Evolutionary conservation across 2,329 filamentous ascomycete genomes (phyloP), one percentile per base, ranked within the genome.

Genomic region (Lachnellula cervina): DNA sequence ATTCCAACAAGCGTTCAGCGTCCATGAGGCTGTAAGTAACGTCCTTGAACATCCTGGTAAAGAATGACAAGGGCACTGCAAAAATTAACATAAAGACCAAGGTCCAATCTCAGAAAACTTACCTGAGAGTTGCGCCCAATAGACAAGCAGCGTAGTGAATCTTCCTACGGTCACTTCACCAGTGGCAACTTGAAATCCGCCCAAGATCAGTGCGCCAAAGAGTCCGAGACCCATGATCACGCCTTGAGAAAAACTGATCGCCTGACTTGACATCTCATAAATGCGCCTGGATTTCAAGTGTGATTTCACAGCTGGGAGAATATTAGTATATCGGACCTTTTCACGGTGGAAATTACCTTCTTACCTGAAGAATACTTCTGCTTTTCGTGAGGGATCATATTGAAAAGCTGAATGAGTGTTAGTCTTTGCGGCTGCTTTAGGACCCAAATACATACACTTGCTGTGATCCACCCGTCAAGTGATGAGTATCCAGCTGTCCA

Each of bases 111-210:
- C 28, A 32, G 28, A 65, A 66, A 3, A 72, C 66, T 21, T 65
- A 71, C 61, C 66, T 65, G 65, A 75, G 59, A 81, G 58, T 68
- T 77, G 69, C 64, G 72, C 70, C 86, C 86, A 89, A 68, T 88
- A 89, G 35, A 80, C 77, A 16, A 86, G 73, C 25, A 89, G 70
- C 17, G 84, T 83, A 4, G 88, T 80, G 58, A 89, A 84, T 57
- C 78, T 79, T 42, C 84, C 84, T 13, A 85, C 73, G 0, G 78
- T 74, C 45, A 76, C 76, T 8, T 68, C 66, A 0, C 77, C 77
- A 38, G 73, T 71, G 0, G 58, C 52, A 17, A 66, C 63, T 48
- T 68, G 63, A 40, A 61, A 69, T 14, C 61, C 59, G 8, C 64
- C 66, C 17, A 69, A 58, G 38, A 55, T 64, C 16, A 69, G 63